Evolutionary conservation across 805 yeast genomes (phyloP), one percentile per base, ranked within the genome.

Genomic region (Candida caryicola): DNA sequence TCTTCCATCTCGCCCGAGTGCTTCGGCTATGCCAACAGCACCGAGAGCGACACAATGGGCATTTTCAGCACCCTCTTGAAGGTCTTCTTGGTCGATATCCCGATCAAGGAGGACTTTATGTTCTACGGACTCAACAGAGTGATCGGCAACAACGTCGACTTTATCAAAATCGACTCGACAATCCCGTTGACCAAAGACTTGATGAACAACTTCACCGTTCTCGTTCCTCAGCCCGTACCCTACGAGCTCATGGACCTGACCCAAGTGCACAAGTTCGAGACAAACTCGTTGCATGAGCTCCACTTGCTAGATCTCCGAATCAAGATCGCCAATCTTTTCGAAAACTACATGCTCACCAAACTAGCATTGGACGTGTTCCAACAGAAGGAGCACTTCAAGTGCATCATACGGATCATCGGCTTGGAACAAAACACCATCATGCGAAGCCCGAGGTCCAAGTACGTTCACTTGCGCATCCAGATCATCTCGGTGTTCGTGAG

Each of bases 121-220:
- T 61, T 77, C 32, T 74, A 62, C 47, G 85, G 86, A 0, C 56
- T 81, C 33, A 80, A 77, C 51, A 52, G 82, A 40, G 44, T 67
- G 3, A 37, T 77, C 21, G 86, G 86, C 0, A 74, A 76, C 45
- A 77, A 75, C 42, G 39, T 45, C 1, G 76, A 73, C 48, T 59
- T 67, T 19, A 45, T 43, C 9, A 62, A 74, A 14, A 49, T 81
- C 23, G 71, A 71, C 15, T 54, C 62, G 19, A 52, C 75, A 3
- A 59, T 76, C 4, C 76, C 79, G 1, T 35, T 42, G 12, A 41
- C 48, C 2, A 44, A 48, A 29, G 60, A 55, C 36, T 27, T 39
- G 29, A 37, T 60, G 9, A 49, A 55, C 30, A 51, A 54, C 29
- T 42, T 52, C 17, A 36, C 59, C 29, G 38, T 60, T 3, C 38